These are phyloP conservation scores for Talaromyces sp. DNA, from an alignment of 2,329 filamentous ascomycete species.

Conservation along the genomic window DNA sequence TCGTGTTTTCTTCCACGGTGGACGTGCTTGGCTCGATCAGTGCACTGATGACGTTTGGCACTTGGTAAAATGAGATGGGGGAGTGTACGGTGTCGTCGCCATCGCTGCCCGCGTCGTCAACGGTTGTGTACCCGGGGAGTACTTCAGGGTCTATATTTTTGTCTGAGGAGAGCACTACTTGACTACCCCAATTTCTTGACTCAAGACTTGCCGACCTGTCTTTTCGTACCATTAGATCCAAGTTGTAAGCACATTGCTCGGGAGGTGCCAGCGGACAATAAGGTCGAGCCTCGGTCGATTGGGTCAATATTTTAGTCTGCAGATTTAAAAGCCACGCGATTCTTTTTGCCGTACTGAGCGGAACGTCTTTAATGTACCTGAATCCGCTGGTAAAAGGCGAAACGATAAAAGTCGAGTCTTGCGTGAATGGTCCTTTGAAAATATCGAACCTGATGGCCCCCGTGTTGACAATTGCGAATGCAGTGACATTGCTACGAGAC, in stretches of 20 bases:
- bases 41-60: slow-evolving; percentile 80
- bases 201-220: background rate
- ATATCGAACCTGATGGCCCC: slow-evolving; percentile 93
- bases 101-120: slow-evolving; percentile 73
- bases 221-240: slow-evolving; percentile 14
- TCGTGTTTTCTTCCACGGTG: background rate
- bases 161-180: slow-evolving; percentile 25
- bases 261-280: slow-evolving; percentile 37
- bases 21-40: slow-evolving; percentile 46
- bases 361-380: slow-evolving; percentile 71
- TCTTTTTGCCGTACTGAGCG: slow-evolving; percentile 67
- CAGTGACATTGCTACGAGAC: slow-evolving; percentile 54
- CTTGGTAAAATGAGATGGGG: slow-evolving; percentile 65
- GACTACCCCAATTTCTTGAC: slow-evolving; percentile 11
- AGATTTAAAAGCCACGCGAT: slow-evolving; percentile 58
- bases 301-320: slow-evolving; percentile 46
- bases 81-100: slow-evolving; percentile 88
- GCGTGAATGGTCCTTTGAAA: slow-evolving; percentile 85
- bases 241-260: slow-evolving; percentile 33
- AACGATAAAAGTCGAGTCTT: slow-evolving; percentile 77
- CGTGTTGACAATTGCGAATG: slow-evolving; percentile 75
- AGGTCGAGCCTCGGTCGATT: slow-evolving; percentile 14
- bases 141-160: slow-evolving; percentile 40
- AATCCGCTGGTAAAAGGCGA: slow-evolving; percentile 83
- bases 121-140: slow-evolving; percentile 77